These are phyloP conservation scores for Pleochaeta shiraiana DNA, from an alignment of 2,329 filamentous ascomycete genomes.

Conservation along the genomic window DNA sequence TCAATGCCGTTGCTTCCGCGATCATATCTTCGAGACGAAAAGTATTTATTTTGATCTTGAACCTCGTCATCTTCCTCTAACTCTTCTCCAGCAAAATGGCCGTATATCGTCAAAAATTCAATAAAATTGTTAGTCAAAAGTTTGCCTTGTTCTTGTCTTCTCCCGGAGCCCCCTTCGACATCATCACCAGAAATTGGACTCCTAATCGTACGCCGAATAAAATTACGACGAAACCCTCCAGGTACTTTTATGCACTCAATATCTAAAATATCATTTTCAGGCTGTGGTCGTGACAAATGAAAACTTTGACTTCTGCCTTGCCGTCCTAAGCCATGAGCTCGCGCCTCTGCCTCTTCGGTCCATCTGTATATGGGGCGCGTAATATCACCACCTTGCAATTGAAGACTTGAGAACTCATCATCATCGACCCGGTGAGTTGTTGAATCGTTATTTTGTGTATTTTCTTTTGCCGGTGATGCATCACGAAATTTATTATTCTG, in stretches of 20 bases:
- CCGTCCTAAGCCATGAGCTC: conserved; percentile 31
- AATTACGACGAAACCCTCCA: conserved; percentile 83
- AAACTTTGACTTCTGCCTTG: conserved; percentile 77
- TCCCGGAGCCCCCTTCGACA: conserved; percentile 18
- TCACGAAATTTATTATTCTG: conserved; percentile 20
- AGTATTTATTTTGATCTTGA: conserved; percentile 73
- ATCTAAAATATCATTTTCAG: conserved; percentile 60
- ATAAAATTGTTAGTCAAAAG: conserved; percentile 84
- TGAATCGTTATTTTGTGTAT: conserved; percentile 13
- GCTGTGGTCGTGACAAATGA: conserved; percentile 50
- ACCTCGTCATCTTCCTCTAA: conserved; percentile 92
- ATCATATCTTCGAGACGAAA: conserved; percentile 43
- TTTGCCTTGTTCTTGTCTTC: conserved; percentile 27
- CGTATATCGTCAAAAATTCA: conserved; percentile 86
- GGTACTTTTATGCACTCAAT: conserved; percentile 84
- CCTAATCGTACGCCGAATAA: conserved; percentile 51
- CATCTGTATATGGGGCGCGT: conserved; percentile 92
- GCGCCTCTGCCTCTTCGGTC: conserved; percentile 68
- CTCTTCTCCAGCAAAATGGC: conserved; percentile 93
- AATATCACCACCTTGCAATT: conserved; percentile 83
- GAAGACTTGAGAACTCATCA: conserved; percentile 83
- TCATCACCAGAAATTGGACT: conserved; percentile 30
- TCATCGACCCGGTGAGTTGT: conserved; percentile 26
- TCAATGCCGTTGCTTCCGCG: conserved; percentile 21
- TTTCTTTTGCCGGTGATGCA: conserved; percentile 15